Evolutionary conservation across 1,284 basidiomycete genomes (phyloP).

Genomic region (Inonotus obliquus): DNA sequence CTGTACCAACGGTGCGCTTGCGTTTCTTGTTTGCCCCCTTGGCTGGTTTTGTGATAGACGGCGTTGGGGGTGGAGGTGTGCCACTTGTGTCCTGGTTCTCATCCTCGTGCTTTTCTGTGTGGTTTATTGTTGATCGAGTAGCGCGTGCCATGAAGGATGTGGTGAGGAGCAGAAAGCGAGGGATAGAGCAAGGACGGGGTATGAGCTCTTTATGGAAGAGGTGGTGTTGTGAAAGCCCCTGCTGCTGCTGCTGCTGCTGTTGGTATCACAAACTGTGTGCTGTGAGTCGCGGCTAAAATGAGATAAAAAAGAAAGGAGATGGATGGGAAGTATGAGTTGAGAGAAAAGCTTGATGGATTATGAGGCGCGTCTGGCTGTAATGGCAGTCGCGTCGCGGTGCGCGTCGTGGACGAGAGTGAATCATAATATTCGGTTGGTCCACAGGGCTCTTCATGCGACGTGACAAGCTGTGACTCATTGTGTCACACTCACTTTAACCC

Average conservation of each 20-base stretch:
- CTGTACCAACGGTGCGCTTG: constrained; percentile 46
- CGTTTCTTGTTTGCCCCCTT: constrained; percentile 53
- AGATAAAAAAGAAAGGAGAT: background rate
- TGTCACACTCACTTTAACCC: background rate
- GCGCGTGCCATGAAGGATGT: constrained; percentile 54
- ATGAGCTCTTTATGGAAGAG: background rate
- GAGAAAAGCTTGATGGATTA: background rate
- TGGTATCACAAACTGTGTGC: background rate
- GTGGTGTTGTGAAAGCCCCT: background rate
- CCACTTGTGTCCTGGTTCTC: constrained; percentile 12
- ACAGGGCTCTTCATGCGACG: background rate
- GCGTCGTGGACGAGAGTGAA: background rate
- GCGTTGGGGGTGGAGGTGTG: constrained; percentile 19
- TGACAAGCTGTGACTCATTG: background rate
- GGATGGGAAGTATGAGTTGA: background rate
- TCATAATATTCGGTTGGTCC: background rate
- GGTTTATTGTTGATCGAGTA: constrained; percentile 56
- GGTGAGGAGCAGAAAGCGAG: background rate
- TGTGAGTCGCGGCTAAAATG: background rate
- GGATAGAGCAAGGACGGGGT: background rate
- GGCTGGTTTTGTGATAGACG: constrained; percentile 18
- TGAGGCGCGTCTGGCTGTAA: background rate
- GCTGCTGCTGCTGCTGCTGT: no score
- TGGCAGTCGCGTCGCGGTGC: constrained; percentile 12
- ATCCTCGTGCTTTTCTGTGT: constrained; percentile 34